Evolutionary conservation across 2,329 filamentous ascomycete species (phyloP), one percentile per base, ranked within the genome.

Genomic region (Didymella keratinophila): DNA sequence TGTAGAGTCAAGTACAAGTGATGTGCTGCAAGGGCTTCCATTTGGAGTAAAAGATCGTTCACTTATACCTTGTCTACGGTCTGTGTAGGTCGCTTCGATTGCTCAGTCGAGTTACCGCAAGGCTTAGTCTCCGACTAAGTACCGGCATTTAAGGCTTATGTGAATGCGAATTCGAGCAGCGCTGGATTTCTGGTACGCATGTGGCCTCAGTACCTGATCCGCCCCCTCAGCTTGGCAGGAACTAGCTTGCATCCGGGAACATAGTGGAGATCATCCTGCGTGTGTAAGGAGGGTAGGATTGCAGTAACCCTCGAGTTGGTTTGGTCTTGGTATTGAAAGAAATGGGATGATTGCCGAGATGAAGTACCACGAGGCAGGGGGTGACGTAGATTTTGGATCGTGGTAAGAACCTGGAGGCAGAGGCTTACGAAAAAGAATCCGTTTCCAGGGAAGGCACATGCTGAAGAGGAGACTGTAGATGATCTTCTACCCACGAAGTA

Each of bases 161-260:
- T 45, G 46, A 37, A 56, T 41, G 23, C 46, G 41, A 50, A 51
- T n/a, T 30, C 53, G 53, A 56, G 46, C 16, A 46, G n/a, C 28
- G 30, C 37, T 32, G 10, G 16, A 18, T 5, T 25, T 27, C 25
- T 32, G 47, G 27, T 25, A 42, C 21, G 34, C 36, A 39, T 39
- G 36, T 45, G 30, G 41, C 39, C 30, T 45, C 36, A 45, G 45
- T 45, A 48, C 53, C 18, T 42, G 16, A 14, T 43, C 36, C 54
- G 42, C 14, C 27, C 42, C 36, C 28, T 47, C 16, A 37, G 34
- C 41, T 23, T 32, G 32, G 47, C 27, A 52, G 36, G 30, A 20
- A 46, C 32, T 50, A 46, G 41, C 34, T 46, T n/a, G 7, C 32
- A 20, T 39, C 4, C n/a, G 36, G n/a, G 36, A 39, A 39, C n/a